Base-by-base conservation (phyloP, 1,139 yeast species). In the Hyphopichia buzzinii region DNA sequence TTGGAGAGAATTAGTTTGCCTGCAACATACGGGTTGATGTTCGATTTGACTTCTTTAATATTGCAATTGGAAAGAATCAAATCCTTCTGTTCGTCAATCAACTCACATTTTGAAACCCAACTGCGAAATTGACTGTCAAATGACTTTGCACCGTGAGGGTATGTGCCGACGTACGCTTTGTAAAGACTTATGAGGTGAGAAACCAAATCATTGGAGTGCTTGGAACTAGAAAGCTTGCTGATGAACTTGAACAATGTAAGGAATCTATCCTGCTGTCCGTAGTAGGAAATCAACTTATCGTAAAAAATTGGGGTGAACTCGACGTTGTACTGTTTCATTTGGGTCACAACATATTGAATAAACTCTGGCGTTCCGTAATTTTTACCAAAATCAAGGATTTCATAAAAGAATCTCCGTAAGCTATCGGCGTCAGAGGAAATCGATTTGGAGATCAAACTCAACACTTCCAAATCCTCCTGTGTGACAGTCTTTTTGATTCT, bases 161-260 rank as follows among this genome's bases (percentile, higher is more conserved):
- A 68, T 0, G 67, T 53, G 26, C 48, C 46, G 3, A 67, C 51
- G 42, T 65, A 67, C 0, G 65, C 47, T 22, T 60, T 57, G 37
- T 54, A 63, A 3, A 67, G 37, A 14, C 50, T 47, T 12, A 45
- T 44, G 21, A 64, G 40, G 38, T 54, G 62, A 10, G 23, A 7
- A 4, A 8, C 12, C 12, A 4, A 5, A 24, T 29, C 24, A 3
- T 22, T 22, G 12, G 30, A 7, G 14, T 34, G 33, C 7, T 41
- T 39, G 40, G 42, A 37, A 4, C 52, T 37, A 11, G 57, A 47
- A 4, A 52, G 44, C 14, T 54, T 44, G 27, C 62, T 40, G 2
- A 33, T 16, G 38, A 60, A 60, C 27, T 50, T 48, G 11, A 52
- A 37, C n/a, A 64, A 46, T 16, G 50, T 55, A 4, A 61, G 38